Base-by-base conservation (phyloP, 805 yeast species). In the Myxozyma lipomycoides region DNA sequence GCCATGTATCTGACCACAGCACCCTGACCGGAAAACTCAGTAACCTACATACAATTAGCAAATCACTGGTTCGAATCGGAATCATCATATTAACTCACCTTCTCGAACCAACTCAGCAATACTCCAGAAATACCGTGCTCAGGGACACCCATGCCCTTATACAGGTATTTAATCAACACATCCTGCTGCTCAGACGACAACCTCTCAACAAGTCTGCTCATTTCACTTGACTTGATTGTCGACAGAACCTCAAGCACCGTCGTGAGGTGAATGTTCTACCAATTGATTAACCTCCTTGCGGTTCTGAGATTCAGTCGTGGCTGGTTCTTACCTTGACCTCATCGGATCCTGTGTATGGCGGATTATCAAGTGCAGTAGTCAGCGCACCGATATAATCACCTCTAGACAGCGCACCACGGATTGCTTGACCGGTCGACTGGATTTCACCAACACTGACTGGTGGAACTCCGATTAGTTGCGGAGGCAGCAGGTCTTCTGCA, bases 101-200 rank as follows among this genome's bases (percentile, higher is more conserved):
- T 89, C 61, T 91, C 97, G 65, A 84, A 87, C 98, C 98, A 93
- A 28, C 84, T 79, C 61, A 93, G 78, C 60, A 93, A 68, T 42
- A 83, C 75, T 42, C 95, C 95, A 18, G 61, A 53, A 58, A 87
- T 86, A 9, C 93, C 90, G 49, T 69, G 70, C 45, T 63, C 82
- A 26, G 82, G 77, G 9, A 82, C 70, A 40, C 82, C 73, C 95
- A 93, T 88, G 26, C 88, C 88, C 63, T 83, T 84, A 70, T 90
- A 93, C 47, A 93, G 72, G 66, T 85, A 86, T 67, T 93, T 93
- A 41, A 89, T 74, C 63, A 93, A 77, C 1, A 78, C 81, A 61
- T 86, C 91, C 59, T 83, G 84, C 64, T 88, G 86, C 52, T 79
- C 82, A 17, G 77, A 61, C 37, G 75, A 67, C 61, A 93, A 78